Conservation (phyloP, 176 grass and related monocot species). For the Oryza australiensis region DNA sequence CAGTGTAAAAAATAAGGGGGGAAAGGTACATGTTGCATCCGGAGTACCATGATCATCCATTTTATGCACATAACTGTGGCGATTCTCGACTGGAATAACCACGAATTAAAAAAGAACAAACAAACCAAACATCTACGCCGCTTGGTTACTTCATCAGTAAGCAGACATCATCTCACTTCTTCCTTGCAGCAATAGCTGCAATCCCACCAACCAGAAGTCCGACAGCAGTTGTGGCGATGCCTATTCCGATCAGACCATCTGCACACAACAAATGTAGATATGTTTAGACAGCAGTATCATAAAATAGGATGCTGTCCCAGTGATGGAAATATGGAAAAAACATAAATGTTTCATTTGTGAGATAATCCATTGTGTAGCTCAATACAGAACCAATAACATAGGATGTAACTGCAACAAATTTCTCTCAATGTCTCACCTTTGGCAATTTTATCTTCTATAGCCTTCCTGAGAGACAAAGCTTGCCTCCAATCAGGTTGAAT, state of each 20-base stretch:
- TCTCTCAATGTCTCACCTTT: slow-evolving; percentile 57
- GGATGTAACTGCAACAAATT: background rate
- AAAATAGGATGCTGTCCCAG: background rate
- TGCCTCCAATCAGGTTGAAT: slow-evolving; percentile 92
- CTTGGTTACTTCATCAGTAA: background rate
- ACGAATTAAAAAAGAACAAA: slow-evolving; percentile 1
- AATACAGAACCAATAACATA: background rate
- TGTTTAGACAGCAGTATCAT: background rate
- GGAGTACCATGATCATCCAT: background rate
- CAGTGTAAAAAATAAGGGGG: background rate
- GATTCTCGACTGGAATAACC: background rate
- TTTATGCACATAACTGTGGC: slow-evolving; percentile 26
- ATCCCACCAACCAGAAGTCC: slow-evolving; percentile 85
- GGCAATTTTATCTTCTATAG: slow-evolving; percentile 89
- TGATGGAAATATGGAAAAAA: background rate
- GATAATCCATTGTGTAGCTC: background rate
- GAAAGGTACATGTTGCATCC: background rate
- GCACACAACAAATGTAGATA: background rate
- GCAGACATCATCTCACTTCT: slow-evolving; percentile 47
- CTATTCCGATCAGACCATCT: slow-evolving; percentile 95
- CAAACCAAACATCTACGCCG: background rate
- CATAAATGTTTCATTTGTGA: background rate
- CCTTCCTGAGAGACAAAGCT: slow-evolving; percentile 74
- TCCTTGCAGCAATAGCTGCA: slow-evolving; percentile 62
- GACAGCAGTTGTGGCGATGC: slow-evolving; percentile 72